Percentiles rank a stretch among this genome's conserved stretches.
These are phyloP conservation scores for Mimosa pudica DNA, from an alignment of 306 rosid genomes.

Conservation along the genomic window DNA sequence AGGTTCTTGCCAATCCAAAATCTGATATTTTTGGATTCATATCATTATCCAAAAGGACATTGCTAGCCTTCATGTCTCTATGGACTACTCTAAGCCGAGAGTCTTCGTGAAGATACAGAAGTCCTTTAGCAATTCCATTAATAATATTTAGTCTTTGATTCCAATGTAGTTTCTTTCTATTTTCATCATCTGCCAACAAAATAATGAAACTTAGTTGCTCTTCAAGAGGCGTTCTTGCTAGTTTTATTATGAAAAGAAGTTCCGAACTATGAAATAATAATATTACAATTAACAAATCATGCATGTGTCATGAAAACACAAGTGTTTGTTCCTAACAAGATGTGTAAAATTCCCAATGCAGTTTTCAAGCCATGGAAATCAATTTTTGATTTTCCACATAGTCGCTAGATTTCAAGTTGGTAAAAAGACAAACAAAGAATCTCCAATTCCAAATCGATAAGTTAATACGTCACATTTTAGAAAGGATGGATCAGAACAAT, in stretches of 20 bases:
- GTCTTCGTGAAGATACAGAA: neutral
- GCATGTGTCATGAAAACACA: neutral
- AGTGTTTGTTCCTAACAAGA: neutral
- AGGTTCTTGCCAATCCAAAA: neutral
- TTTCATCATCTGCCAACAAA: neutral
- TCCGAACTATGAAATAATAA: neutral
- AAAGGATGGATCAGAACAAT: no score
- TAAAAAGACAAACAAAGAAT: no score
- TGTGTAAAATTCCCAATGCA: neutral
- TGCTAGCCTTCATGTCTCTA: neutral
- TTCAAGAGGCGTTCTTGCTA: neutral
- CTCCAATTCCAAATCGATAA: no score
- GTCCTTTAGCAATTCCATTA: constrained; percentile 1
- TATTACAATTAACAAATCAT: neutral
- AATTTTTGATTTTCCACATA: neutral
- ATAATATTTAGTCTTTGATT: neutral
- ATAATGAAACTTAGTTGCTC: neutral
- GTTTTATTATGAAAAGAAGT: neutral
- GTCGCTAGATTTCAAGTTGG: neutral
- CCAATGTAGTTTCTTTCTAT: neutral
- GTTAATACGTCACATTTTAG: no score
- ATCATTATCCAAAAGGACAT: neutral
- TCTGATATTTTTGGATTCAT: constrained; percentile 1
- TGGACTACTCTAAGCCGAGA: neutral
- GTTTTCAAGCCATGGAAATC: neutral